Evolutionary conservation across 1,284 basidiomycete species (phyloP), one percentile per base, ranked within the genome.

Genomic region (Sutorius eximius): DNA sequence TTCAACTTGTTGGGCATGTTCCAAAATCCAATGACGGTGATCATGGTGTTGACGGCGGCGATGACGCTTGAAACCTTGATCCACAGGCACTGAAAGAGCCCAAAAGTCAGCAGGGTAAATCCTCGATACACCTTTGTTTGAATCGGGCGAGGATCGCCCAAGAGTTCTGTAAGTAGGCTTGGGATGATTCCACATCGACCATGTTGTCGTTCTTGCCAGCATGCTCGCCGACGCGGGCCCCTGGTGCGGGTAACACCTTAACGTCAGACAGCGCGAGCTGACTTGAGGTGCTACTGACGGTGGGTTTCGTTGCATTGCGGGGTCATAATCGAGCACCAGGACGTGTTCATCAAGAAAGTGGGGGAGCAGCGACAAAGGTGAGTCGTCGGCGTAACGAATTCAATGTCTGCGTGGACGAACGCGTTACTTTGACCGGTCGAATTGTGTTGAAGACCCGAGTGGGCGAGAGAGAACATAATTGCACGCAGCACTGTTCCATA

Each of bases 11-110:
- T 91, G 51, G 83, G 77, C 45, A 89, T 94, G 87, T 76, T 95
- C 65, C 85, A 88, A 63, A 93, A 83, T 67, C 92, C 92, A 3
- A 93, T 95, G 92, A 87, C 91, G 74, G 74, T 95, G 55, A 82
- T 94, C 75, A 90, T 92, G 87, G 75, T 87, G 18, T 76, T 82
- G 60, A 86, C 79, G 42, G 91, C 80, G 30, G 73, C 75, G 33
- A 82, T 93, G 81, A 82, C 91, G 72, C 72, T 91, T 20, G 82
- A 77, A 85, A 87, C 54, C 69, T 91, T 72, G 91, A 94, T 64
- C 89, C 90, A 1, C 87, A 91, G 62, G 72, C 83, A 37, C 73
- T 89, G 51, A 81, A 86, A 59, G 90, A 91, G 52, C 76, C 91
- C 61, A 83, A 83, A 58, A 79, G 78, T 61, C 82, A 83, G 49